These are phyloP conservation scores for Cicer pinnatifidum DNA, from an alignment of 306 rosid genomes.

Conservation along the genomic window DNA sequence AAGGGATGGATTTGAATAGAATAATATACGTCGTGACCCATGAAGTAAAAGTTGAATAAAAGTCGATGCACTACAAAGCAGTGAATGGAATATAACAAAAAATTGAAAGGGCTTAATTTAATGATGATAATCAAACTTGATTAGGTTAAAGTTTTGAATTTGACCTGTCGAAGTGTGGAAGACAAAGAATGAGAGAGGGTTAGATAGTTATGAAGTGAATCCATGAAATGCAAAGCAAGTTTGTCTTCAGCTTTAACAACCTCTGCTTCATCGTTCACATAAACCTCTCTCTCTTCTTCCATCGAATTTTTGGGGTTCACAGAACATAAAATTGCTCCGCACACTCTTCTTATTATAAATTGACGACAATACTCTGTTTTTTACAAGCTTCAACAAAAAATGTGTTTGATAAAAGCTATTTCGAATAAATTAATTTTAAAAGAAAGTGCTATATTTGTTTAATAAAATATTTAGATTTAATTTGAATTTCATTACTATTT, in stretches of 20 bases:
- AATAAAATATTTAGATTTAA: too few relatives aligned
- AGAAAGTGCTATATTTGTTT: too few relatives aligned
- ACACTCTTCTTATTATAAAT: too few relatives aligned
- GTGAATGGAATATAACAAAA: not conserved
- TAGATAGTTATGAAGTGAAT: conserved; percentile 67
- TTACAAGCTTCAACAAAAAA: too few relatives aligned
- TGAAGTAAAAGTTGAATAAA: not conserved
- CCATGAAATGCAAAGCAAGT: conserved; percentile 66
- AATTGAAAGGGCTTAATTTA: conserved; percentile 13
- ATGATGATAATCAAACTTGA: not conserved
- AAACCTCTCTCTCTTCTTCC: conserved; percentile 43
- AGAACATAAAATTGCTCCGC: too few relatives aligned
- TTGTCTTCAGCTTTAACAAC: conserved; percentile 47
- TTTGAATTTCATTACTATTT: too few relatives aligned
- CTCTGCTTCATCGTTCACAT: conserved; percentile 32
- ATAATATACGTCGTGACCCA: not conserved
- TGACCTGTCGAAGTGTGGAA: conserved; percentile 74
- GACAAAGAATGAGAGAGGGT: conserved; percentile 62
- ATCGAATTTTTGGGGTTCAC: conserved; percentile 8
- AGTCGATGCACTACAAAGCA: not conserved
- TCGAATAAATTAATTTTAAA: too few relatives aligned
- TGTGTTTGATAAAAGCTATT: too few relatives aligned
- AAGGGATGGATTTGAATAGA: not conserved
- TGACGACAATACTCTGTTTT: too few relatives aligned
- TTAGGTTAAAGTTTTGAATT: not conserved